Percentiles rank a stretch among this genome's conserved stretches.
Conservation (phyloP, 2,329 filamentous ascomycete species). For the Botrytis porri region DNA sequence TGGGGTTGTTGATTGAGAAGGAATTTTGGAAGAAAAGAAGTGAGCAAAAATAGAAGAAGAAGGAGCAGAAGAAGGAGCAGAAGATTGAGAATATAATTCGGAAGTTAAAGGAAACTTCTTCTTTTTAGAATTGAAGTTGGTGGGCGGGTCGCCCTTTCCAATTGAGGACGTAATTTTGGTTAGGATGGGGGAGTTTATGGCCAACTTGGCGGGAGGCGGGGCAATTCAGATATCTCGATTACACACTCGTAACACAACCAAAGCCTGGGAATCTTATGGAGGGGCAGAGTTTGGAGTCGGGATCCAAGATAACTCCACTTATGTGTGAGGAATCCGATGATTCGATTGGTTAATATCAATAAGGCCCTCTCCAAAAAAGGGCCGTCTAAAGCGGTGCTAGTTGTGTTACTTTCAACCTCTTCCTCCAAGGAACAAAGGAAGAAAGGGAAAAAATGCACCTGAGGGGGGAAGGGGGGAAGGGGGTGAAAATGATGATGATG, state of each 20-base stretch:
- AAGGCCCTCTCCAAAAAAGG: conserved; percentile 10
- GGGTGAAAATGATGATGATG: not conserved
- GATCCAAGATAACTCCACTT: not conserved
- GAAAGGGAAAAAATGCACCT: not conserved
- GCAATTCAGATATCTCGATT: conserved; percentile 1
- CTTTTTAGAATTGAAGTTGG: conserved; percentile 2
- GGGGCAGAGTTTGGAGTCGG: conserved; percentile 9
- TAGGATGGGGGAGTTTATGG: conserved; percentile 16
- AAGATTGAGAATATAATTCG: conserved; percentile 3
- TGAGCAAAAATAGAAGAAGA: not conserved
- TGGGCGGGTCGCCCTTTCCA: conserved; percentile 20
- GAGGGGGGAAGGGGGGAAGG: not conserved
- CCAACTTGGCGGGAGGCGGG: conserved; percentile 20
- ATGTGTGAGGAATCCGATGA: not conserved
- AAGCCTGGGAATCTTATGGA: conserved; percentile 7
- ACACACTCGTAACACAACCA: not conserved
- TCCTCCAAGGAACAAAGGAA: conserved; percentile 7
- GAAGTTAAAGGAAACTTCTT: conserved; percentile 3
- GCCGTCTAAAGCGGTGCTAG: conserved; percentile 19
- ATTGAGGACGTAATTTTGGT: conserved; percentile 23
- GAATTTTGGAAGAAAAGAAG: not conserved
- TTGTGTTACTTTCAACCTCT: conserved; percentile 7
- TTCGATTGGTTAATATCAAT: not conserved
- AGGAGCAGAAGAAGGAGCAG: not conserved
- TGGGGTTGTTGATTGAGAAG: not conserved